Evolutionary conservation across 2,329 filamentous ascomycete species (phyloP).

Genomic region (Chrysoporthe austroafricana): DNA sequence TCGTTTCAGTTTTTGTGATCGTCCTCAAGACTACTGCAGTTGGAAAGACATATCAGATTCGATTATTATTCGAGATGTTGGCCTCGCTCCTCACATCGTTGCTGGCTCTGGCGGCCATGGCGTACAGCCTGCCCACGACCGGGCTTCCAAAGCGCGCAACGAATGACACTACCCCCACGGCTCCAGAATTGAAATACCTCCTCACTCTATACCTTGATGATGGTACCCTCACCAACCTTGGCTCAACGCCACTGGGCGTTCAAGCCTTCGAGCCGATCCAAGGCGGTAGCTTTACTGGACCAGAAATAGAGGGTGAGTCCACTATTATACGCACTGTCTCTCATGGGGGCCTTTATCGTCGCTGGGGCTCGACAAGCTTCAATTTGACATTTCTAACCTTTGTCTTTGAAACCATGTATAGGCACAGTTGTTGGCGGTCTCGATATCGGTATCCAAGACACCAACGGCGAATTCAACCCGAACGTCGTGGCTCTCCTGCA

Average conservation of each 20-base stretch:
- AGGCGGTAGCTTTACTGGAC: slow-evolving; percentile 42
- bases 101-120: not conserved
- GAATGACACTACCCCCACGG: not conserved
- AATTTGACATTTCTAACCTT: not conserved
- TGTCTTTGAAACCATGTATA: not conserved
- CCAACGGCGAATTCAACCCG: slow-evolving; percentile 42
- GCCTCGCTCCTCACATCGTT: not conserved
- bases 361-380: not conserved
- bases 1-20: not conserved
- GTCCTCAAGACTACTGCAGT: not conserved
- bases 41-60: not conserved
- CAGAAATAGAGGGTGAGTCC: slow-evolving; percentile 36
- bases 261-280: slow-evolving; percentile 40
- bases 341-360: not conserved
- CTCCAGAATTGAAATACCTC: slow-evolving; percentile 29
- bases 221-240: slow-evolving; percentile 31
- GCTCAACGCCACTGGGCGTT: slow-evolving; percentile 33
- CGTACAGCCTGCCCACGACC: not conserved
- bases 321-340: not conserved
- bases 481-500: slow-evolving; percentile 44
- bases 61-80: not conserved
- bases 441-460: slow-evolving; percentile 44
- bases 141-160: not conserved
- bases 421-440: slow-evolving; percentile 40
- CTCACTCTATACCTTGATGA: slow-evolving; percentile 37